phyloP scores from a whole-genome alignment of 2,329 filamentous ascomycete genomes.

The Nemania sp. region DNA sequence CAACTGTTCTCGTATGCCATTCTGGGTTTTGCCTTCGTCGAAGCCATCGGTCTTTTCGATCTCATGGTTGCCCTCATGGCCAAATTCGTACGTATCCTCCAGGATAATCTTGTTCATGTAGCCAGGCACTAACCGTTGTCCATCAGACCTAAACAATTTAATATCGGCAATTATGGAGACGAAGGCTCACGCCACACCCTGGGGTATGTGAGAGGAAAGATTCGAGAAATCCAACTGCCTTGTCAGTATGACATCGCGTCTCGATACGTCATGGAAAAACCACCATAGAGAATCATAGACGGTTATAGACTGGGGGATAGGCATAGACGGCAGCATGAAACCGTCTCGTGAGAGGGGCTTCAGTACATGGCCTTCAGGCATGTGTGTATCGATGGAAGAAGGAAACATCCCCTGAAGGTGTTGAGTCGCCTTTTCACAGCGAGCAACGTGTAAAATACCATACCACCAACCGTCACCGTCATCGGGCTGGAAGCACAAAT shows the following conservation, averaged over 20 bases:
- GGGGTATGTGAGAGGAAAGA: conserved; percentile 36
- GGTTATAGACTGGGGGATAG: conserved; percentile 35
- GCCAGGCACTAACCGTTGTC: too few relatives aligned
- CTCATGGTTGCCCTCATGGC: conserved; percentile 93
- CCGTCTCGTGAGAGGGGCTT: conserved; percentile 29
- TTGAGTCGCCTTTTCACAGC: background rate
- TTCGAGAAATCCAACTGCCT: conserved; percentile 30
- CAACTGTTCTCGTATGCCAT: conserved; percentile 97
- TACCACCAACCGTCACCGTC: conserved; percentile 17
- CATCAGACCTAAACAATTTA: conserved; percentile 40
- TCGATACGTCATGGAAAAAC: conserved; percentile 38
- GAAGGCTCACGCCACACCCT: conserved; percentile 36
- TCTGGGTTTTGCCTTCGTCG: conserved; percentile 93
- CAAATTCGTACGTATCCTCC: conserved; percentile 70
- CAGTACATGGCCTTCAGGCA: conserved; percentile 40
- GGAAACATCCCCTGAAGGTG: conserved; percentile 23
- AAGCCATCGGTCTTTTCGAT: conserved; percentile 87
- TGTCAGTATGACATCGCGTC: conserved; percentile 28
- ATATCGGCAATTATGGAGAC: conserved; percentile 37
- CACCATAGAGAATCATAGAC: conserved; percentile 44
- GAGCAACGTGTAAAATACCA: conserved; percentile 28
- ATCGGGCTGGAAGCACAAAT: conserved; percentile 19
- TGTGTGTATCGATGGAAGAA: conserved; percentile 40
- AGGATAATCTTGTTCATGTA: background rate
- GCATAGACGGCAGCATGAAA: conserved; percentile 31